Evolutionary conservation across 768 basidiomycete genomes (phyloP), one percentile per base, ranked within the genome.

Genomic region (Lenzites betulinus): DNA sequence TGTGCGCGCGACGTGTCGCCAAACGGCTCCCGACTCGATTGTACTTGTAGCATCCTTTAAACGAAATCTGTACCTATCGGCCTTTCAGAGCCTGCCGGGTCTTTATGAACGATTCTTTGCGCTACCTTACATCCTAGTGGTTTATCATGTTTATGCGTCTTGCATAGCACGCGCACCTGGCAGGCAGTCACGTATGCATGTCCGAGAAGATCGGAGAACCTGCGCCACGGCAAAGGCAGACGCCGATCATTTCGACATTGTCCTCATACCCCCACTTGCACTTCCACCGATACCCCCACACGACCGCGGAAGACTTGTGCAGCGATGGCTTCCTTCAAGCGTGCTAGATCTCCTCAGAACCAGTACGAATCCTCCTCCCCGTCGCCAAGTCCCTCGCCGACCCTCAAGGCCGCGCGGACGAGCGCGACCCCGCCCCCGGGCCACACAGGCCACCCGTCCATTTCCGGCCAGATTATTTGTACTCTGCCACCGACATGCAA

Each of bases 401-500:
- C 63, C 2, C 48, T 63, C 22, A 69, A 69, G 58, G 61, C 66
- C 8, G 50, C 54, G n/a, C 66, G 66, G n/a, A 66, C 65, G 30
- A 50, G 58, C 43, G 48, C 60, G 28, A 60, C 61, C 15, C 57
- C 56, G 36, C 58, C 61, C 13, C 65, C 60, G 12, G 18, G 38
- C 35, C 33, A 33, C 16, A 23, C 42, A 13, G 58, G 44, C 18
- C 51, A 41, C 42, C 48, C 59, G 26, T 50, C 64, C 23, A 41
- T 51, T 46, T 54, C 68, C 16, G 79, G 75, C 51, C 77, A 77
- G 1, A 69, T 92, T 20, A 66, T 88, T 23, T 94, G 92, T 73
- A 85, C 83, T 6, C 79, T 95, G 18, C 91, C 93, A 1, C 93
- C 93, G 20, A 94, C 92, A 43, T 95, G 93, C 73, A 83, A 87